These are phyloP conservation scores for Heliamphora pulchella DNA, from an alignment of 179 eudicot species.

Conservation along the genomic window DNA sequence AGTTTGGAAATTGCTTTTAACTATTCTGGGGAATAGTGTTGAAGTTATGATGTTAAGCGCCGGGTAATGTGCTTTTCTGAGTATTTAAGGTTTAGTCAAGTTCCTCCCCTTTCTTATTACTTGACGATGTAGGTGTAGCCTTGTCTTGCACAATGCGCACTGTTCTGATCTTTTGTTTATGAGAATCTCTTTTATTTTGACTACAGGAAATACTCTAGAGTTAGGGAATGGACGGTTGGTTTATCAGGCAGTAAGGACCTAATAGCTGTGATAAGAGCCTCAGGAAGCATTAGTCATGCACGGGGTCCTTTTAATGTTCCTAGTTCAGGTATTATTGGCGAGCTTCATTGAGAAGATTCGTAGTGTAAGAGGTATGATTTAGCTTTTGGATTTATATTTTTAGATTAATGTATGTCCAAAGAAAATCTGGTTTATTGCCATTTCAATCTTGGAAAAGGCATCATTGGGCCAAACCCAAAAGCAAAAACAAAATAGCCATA, in stretches of 20 bases:
- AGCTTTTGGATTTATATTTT: background rate
- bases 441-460: background rate
- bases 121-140: background rate
- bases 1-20: too few species aligned
- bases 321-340: conserved; percentile 58
- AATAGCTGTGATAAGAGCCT: conserved; percentile 84
- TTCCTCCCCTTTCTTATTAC: conserved; percentile 1
- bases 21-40: background rate
- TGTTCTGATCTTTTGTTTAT: background rate
- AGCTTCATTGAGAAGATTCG: conserved; percentile 78
- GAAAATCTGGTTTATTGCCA: background rate
- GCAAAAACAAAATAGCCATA: too few species aligned
- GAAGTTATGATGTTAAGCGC: background rate
- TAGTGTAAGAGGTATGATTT: conserved; percentile 52
- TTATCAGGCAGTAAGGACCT: conserved; percentile 69
- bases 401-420: background rate
- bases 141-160: background rate
- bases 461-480: too few species aligned
- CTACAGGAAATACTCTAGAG: conserved; percentile 65
- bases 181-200: conserved; percentile 1
- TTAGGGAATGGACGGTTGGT: conserved; percentile 75
- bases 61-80: background rate
- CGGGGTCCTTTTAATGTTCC: conserved; percentile 48
- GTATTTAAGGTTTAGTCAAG: background rate
- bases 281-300: conserved; percentile 77